Conservation (phyloP, 2,329 filamentous ascomycete genomes). For the Curvularia sp. region DNA sequence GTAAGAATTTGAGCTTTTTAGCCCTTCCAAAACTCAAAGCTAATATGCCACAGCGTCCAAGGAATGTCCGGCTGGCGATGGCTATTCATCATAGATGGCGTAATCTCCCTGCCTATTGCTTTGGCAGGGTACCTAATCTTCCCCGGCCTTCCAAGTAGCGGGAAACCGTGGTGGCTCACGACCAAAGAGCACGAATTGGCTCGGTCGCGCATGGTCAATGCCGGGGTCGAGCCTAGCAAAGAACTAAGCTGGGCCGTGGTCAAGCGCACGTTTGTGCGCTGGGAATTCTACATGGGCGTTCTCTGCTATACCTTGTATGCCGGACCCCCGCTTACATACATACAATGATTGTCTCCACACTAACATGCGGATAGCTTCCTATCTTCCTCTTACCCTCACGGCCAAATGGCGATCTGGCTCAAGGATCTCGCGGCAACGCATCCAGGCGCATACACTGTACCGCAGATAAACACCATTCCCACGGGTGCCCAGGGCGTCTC, state of each 20-base stretch:
- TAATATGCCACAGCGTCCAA: slow-evolving; percentile 31
- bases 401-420: slow-evolving; percentile 63
- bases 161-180: slow-evolving; percentile 59
- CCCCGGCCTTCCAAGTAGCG: slow-evolving; percentile 60
- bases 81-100: slow-evolving; percentile 66
- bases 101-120: slow-evolving; percentile 64
- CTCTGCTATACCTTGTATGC: slow-evolving; percentile 58
- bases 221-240: slow-evolving; percentile 49
- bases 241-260: slow-evolving; percentile 56
- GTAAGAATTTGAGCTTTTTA: not conserved
- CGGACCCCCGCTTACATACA: not conserved
- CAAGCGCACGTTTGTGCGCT: slow-evolving; percentile 56
- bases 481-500: slow-evolving; percentile 59
- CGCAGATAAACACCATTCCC: slow-evolving; percentile 60
- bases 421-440: slow-evolving; percentile 54
- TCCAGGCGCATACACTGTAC: slow-evolving; percentile 53
- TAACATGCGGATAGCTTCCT: slow-evolving; percentile 29
- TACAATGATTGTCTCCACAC: not conserved
- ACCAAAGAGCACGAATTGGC: slow-evolving; percentile 44
- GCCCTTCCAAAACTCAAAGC: not conserved
- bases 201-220: slow-evolving; percentile 38
- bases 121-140: slow-evolving; percentile 63
- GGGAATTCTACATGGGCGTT: slow-evolving; percentile 62
- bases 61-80: slow-evolving; percentile 60
- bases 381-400: slow-evolving; percentile 53